Percentiles rank a stretch among this genome's conserved stretches.
Conservation (phyloP, 2,329 filamentous ascomycete genomes). For the Escovopsis weberi region DNA sequence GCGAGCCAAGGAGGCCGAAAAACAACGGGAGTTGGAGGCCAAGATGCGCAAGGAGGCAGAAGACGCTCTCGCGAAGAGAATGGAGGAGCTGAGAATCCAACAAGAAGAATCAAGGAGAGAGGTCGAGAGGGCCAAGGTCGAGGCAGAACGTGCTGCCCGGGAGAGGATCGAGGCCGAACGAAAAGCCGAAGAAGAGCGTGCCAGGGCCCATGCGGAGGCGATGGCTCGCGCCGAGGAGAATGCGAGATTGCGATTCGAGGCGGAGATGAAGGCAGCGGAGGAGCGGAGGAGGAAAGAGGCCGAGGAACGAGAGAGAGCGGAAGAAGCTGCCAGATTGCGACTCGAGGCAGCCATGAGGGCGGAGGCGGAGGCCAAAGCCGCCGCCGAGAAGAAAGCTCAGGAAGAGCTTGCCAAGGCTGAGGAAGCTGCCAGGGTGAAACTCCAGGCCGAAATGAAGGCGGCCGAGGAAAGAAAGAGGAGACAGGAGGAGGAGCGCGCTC, state of each 20-base stretch:
- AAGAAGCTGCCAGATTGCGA: slow-evolving; percentile 29
- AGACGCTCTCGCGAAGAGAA: slow-evolving; percentile 24
- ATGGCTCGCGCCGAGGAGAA: slow-evolving; percentile 22
- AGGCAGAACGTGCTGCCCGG: slow-evolving; percentile 29
- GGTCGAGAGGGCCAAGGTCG: slow-evolving; percentile 30
- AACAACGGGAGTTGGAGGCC: slow-evolving; percentile 28
- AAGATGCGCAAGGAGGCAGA: slow-evolving; percentile 33
- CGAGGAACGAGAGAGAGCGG: slow-evolving; percentile 26
- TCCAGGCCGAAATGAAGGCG: slow-evolving; percentile 25
- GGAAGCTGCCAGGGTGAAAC: slow-evolving; percentile 20
- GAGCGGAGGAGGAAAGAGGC: slow-evolving; percentile 26
- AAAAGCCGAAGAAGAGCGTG: slow-evolving; percentile 31
- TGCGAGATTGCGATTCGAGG: slow-evolving; percentile 24
- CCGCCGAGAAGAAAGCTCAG: slow-evolving; percentile 25
- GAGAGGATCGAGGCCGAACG: slow-evolving; percentile 30
- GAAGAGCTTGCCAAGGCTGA: slow-evolving; percentile 26
- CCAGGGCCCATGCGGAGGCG: slow-evolving; percentile 20
- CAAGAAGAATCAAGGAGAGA: slow-evolving; percentile 32
- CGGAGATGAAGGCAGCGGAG: slow-evolving; percentile 28
- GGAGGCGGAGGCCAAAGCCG: slow-evolving; percentile 24
- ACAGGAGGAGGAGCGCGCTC: slow-evolving; percentile 21
- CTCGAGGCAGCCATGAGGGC: slow-evolving; percentile 28
- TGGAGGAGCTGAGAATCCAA: slow-evolving; percentile 26
- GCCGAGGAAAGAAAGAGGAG: slow-evolving; percentile 27
- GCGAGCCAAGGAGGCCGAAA: slow-evolving; percentile 30